Percentiles rank a stretch among this genome's conserved stretches.
These are phyloP conservation scores for Rhizomucor pusillus DNA, from an alignment of 371 early-diverging fungal genomes.

Conservation along the genomic window DNA sequence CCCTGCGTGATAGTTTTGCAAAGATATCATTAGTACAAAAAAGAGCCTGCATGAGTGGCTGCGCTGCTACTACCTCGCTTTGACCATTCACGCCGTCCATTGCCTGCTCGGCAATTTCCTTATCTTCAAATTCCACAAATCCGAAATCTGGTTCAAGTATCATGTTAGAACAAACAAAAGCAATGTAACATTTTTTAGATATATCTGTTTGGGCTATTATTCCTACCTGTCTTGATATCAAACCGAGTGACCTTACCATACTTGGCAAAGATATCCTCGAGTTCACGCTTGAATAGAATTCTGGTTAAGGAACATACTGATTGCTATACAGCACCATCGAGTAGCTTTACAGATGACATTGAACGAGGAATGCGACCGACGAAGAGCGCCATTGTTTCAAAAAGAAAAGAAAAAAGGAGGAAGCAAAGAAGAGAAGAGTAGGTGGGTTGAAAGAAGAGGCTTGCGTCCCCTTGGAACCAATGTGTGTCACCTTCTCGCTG, in stretches of 20 bases:
- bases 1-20: constrained; percentile 2
- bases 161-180: not conserved
- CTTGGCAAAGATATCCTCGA: constrained; percentile 71
- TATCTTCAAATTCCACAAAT: constrained; percentile 73
- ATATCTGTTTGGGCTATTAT: too few relatives aligned
- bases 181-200: too few relatives aligned
- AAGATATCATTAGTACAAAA: not conserved
- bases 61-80: constrained; percentile 48
- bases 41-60: too few relatives aligned
- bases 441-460: not conserved
- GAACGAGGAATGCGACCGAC: constrained; percentile 38
- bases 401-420: constrained; percentile 9
- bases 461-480: too few relatives aligned
- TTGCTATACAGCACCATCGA: not conserved
- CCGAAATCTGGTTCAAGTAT: constrained; percentile 59
- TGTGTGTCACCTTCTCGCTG: too few relatives aligned
- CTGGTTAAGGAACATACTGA: constrained; percentile 2
- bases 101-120: constrained; percentile 71
- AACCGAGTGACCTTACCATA: constrained; percentile 75
- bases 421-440: constrained; percentile 4
- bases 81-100: constrained; percentile 55
- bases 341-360: constrained; percentile 30
- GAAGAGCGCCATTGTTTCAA: constrained; percentile 29
- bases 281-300: constrained; percentile 47
- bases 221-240: constrained; percentile 64